These are phyloP conservation scores for Cryphonectria naterciae DNA, from an alignment of 2,329 filamentous ascomycete genomes.

Conservation along the genomic window DNA sequence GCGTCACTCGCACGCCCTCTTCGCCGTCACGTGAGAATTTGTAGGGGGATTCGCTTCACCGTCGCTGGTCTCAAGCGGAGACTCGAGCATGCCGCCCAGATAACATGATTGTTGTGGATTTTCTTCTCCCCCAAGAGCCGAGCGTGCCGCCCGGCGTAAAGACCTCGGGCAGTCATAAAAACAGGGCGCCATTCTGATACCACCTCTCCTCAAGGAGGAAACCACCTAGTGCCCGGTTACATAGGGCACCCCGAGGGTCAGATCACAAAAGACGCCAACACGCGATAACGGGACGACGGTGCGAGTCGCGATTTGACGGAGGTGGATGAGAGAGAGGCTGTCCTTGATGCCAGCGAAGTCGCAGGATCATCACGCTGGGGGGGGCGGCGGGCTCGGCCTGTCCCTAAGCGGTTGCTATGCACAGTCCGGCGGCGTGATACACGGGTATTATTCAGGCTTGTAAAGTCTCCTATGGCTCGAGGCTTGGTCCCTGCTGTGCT, in stretches of 20 bases:
- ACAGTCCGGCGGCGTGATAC: neutral
- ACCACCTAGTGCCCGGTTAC: neutral
- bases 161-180: neutral
- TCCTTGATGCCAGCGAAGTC: neutral
- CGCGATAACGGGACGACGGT: neutral
- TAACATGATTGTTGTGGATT: neutral
- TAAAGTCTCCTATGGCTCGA: neutral
- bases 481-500: neutral
- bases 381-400: neutral
- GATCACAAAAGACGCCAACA: neutral
- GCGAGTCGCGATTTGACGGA: neutral
- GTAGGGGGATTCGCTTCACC: neutral
- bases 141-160: neutral
- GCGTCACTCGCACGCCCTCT: neutral
- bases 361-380: neutral
- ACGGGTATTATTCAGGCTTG: neutral
- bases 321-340: neutral
- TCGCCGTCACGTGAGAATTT: neutral
- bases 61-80: neutral
- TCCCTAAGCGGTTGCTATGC: neutral
- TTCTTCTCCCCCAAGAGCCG: neutral
- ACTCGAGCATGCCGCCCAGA: neutral
- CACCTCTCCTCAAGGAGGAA: neutral
- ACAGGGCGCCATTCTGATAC: neutral
- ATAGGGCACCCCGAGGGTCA: neutral